Conservation (phyloP, 768 basidiomycete genomes). For the Lactarius quietus region DNA sequence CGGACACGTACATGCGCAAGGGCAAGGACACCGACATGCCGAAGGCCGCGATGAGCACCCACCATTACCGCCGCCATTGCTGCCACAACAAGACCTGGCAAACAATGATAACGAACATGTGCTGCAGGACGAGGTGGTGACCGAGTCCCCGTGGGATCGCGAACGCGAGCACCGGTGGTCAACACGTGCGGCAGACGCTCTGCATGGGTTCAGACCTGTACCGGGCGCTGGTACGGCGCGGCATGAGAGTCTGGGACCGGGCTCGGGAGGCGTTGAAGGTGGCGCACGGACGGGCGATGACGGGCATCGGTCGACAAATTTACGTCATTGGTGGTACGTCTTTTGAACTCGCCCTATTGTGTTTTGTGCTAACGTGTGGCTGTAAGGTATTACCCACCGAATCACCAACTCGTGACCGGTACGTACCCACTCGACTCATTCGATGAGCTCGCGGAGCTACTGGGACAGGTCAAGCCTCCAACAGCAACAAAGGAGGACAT, state of each 20-base stretch:
- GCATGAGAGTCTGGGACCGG: conserved; percentile 21
- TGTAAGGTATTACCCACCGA: conserved; percentile 86
- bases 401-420: conserved; percentile 85
- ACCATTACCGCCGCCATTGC: background rate
- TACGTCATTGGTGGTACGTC: conserved; percentile 79
- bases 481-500: conserved; percentile 84
- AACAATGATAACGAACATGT: background rate
- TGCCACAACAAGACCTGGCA: background rate
- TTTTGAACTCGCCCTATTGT: background rate
- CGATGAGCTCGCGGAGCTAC: conserved; percentile 79
- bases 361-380: background rate
- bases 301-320: conserved; percentile 56
- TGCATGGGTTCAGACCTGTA: conserved; percentile 49
- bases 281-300: conserved; percentile 16
- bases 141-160: conserved; percentile 5
- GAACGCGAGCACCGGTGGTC: conserved; percentile 49
- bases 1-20: conserved; percentile 14
- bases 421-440: conserved; percentile 71
- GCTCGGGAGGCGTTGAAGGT: background rate
- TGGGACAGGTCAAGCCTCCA: conserved; percentile 79
- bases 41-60: conserved; percentile 11
- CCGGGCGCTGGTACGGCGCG: conserved; percentile 23
- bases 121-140: background rate
- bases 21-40: conserved; percentile 13
- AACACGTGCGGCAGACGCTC: conserved; percentile 57